Evolutionary conservation across 305 asterid species (phyloP).

Genomic region (Solanum hybrid): DNA sequence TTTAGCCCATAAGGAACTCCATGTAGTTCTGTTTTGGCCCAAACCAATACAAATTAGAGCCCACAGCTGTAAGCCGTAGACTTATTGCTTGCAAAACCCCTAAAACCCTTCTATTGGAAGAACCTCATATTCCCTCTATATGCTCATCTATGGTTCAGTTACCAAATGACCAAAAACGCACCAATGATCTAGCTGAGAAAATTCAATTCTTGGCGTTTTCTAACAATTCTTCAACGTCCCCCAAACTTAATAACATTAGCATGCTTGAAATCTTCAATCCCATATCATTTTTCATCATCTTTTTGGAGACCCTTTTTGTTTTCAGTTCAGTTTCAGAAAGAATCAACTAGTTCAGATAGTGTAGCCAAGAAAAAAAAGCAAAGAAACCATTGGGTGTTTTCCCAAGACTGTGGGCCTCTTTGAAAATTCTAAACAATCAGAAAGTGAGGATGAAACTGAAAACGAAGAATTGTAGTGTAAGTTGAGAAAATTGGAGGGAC

Average conservation of each 20-base stretch:
- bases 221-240: background rate
- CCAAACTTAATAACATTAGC: background rate
- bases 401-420: slow-evolving; percentile 35
- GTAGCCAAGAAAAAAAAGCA: background rate
- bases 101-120: background rate
- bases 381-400: slow-evolving; percentile 24
- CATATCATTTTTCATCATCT: slow-evolving; percentile 13
- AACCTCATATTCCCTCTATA: background rate
- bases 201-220: slow-evolving; percentile 11
- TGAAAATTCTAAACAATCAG: background rate
- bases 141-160: background rate
- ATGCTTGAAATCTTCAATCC: slow-evolving; percentile 7
- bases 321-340: slow-evolving; percentile 14
- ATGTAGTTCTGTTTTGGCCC: background rate
- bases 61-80: background rate
- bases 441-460: background rate
- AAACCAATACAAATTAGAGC: background rate
- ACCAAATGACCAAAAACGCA: background rate
- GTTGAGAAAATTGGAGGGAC: slow-evolving; percentile 27
- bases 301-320: background rate
- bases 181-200: slow-evolving; percentile 20
- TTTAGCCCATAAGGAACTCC: background rate
- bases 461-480: slow-evolving; percentile 19
- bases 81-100: background rate
- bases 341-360: background rate